Evolutionary conservation across 75 land plant genomes (phyloP), one percentile per base, ranked within the genome.

Genomic region (Pinus albicaulis): DNA sequence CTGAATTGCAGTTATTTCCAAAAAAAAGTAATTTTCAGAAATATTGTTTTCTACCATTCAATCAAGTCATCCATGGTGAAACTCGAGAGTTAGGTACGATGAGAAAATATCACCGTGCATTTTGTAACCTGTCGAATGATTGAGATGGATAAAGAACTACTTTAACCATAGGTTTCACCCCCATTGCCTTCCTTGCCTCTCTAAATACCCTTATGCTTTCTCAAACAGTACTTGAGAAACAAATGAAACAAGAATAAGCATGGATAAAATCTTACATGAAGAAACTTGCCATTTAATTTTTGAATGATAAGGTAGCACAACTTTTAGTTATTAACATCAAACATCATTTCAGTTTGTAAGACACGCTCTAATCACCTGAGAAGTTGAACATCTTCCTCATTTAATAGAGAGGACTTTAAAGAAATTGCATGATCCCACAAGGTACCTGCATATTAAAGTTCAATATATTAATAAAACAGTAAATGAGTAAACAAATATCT

Each of bases 381-480:
- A 75, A 96, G 99, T 52, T 88, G 85, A 20, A 96, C 74, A 82
- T 96, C 99, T 4, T 96, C 98, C 56, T 90, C 95, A 71, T 85
- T 92, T 56, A 94, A 77, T 65, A 82, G 80, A 22, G 59, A 0
- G 31, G 31, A 1, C 0, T 1, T 0, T 28, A 96, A 72, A 63
- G 99, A 89, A 69, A 81, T 84, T 44, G 91, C 93, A 79, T 94
- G 90, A 78, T 86, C 82, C 72, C 85, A 77, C 78, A 96, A 80
- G 56, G 83, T 86, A 92, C 89, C 99, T 96, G 82, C 78, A 77
- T 16, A 56, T 56, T 28, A 77, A 59, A 80, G 13, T 57, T 22
- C 0, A 57, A 20, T n/a, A n/a, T 68, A 38, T 68, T 20, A 68
- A 38, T 38, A 36, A 19, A 68, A 68, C n/a, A 36, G 23, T 68